These are phyloP conservation scores for Saccharum hybrid DNA, from an alignment of 202 grass and related monocot genomes.

Conservation along the genomic window DNA sequence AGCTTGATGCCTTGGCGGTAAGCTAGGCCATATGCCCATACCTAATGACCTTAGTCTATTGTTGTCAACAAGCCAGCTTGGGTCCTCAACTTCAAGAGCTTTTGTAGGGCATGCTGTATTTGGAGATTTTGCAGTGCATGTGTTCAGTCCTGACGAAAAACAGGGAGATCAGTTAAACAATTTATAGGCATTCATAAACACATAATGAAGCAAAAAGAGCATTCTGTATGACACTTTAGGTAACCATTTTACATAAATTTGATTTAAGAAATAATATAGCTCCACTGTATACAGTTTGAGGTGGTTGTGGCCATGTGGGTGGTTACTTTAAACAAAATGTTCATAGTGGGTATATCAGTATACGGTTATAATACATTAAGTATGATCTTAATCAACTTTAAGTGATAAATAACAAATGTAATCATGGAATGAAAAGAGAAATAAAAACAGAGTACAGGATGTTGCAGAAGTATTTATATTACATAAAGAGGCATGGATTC, in stretches of 20 bases:
- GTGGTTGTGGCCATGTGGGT: neutral
- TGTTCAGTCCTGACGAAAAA: constrained; percentile 40
- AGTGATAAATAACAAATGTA: constrained; percentile 21
- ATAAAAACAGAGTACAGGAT: neutral
- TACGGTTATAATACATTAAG: neutral
- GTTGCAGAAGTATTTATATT: constrained; percentile 45
- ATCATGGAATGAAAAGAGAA: constrained; percentile 22
- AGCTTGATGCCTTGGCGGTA: constrained; percentile 22
- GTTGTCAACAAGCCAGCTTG: constrained; percentile 75
- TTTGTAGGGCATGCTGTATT: constrained; percentile 29
- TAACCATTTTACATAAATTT: constrained; percentile 17
- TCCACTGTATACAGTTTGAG: constrained; percentile 7
- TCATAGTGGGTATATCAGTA: neutral
- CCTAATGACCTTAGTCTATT: constrained; percentile 75
- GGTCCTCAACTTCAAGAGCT: constrained; percentile 66
- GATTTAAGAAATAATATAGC: neutral
- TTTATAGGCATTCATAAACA: constrained; percentile 29
- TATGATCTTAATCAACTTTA: constrained; percentile 27
- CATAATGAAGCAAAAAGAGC: constrained; percentile 27
- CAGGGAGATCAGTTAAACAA: neutral
- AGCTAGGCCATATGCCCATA: constrained; percentile 46
- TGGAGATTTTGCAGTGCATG: constrained; percentile 39
- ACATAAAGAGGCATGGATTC: constrained; percentile 38
- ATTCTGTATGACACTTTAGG: constrained; percentile 25
- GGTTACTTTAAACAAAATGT: neutral